Percentiles rank a stretch among this genome's conserved stretches.
These are phyloP conservation scores for Solanum clarkiae DNA, from an alignment of 257 asterid genomes.

Conservation along the genomic window DNA sequence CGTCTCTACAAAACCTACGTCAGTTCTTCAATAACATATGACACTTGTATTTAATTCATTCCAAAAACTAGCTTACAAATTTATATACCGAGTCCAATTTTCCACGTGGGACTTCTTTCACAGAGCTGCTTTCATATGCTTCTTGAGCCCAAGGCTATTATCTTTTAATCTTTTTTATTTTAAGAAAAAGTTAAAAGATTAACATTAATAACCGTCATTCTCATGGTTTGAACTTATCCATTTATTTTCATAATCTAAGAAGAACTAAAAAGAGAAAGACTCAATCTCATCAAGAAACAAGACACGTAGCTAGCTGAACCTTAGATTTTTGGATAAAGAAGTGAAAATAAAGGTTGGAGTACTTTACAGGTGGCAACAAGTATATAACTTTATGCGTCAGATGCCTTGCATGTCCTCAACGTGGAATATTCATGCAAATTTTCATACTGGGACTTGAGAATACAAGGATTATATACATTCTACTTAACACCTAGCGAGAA, in stretches of 20 bases:
- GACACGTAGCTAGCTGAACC: neutral
- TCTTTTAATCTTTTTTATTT: too few species aligned
- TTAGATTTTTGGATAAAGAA: neutral
- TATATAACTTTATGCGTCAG: neutral
- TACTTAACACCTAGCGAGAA: neutral
- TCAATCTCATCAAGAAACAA: neutral
- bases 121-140: too few species aligned
- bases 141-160: too few species aligned
- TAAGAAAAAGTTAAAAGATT: too few species aligned
- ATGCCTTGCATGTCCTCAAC: constrained; percentile 35
- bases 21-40: neutral
- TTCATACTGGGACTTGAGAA: neutral
- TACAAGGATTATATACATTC: neutral
- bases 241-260: too few species aligned
- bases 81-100: too few species aligned
- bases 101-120: too few species aligned
- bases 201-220: too few species aligned
- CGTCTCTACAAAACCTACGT: constrained; percentile 10
- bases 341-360: too few species aligned
- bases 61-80: too few species aligned
- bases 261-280: neutral
- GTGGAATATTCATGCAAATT: constrained; percentile 10
- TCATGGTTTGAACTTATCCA: neutral
- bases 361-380: neutral
- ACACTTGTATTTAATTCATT: too few species aligned